Base-by-base conservation (phyloP, 345 rosid genomes). In the Salix viminalis region DNA sequence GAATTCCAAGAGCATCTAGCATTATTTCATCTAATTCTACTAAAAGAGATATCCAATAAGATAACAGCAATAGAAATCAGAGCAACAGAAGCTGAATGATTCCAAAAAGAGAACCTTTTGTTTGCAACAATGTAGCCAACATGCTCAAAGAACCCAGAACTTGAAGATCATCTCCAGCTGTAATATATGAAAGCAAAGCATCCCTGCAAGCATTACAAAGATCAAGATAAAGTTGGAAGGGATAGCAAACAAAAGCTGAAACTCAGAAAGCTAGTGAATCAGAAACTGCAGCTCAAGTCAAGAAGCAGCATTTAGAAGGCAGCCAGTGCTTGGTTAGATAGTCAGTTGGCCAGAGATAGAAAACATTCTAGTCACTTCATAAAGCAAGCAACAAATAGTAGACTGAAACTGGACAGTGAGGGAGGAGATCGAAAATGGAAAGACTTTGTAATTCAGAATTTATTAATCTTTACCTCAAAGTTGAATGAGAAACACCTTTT, bases 1-100 rank as follows among this genome's bases (percentile, higher is more conserved):
- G 97, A 87, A 96, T 92, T 76, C 99, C 99, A 83, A 94, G 94
- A 71, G 92, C 91, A 89, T 96, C 98, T 65, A 96, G 84, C 99
- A 96, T 89, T 73, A 94, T 84, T 82, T 94, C 99, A 75, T 96
- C 97, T 84, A 94, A 87, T 82, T 96, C 99, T 96, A 81, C 71
- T 85, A 52, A 76, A 32, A 60, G 42, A 65, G 42, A 85, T 72
- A 70, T 60, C 41, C 16, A 61, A 69, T 84, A 74, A 84, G 87
- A 68, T 66, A 79, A 71, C 50, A 69, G 76, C 24, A 76, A 50
- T 34, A 62, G 19, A 26, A 69, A 76, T 46, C 58, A 75, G 69
- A 39, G 71, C 10, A 56, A 24, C 52, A 16, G 21, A 84, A 75
- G 32, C 71, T 28, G 48, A 82, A 79, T 2, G 67, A 71, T 68